phyloP scores from a whole-genome alignment of 352 stramenopile species.

The Phytophthora citricola region DNA sequence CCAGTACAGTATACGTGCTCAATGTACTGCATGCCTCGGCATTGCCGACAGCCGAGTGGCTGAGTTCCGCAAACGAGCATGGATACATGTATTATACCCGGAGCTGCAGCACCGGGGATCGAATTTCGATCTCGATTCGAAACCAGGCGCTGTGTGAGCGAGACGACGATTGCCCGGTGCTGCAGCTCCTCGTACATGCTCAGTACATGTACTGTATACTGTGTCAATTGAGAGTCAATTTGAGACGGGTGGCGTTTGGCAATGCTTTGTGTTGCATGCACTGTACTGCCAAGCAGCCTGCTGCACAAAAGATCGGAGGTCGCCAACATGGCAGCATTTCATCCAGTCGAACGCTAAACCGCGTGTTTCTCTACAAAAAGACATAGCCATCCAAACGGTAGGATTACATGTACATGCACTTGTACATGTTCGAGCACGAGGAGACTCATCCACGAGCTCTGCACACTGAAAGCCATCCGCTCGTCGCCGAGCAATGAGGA shows the following conservation, averaged over 20 bases:
- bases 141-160: neutral
- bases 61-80: too few relatives aligned
- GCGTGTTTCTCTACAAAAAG: neutral
- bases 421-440: too few relatives aligned
- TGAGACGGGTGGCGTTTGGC: neutral
- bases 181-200: conserved; percentile 15
- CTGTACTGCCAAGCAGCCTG: neutral
- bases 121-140: neutral
- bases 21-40: too few relatives aligned
- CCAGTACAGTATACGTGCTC: too few relatives aligned
- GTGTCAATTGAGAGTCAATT: neutral
- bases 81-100: too few relatives aligned
- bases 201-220: neutral
- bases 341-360: neutral
- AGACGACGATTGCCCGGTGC: conserved; percentile 17
- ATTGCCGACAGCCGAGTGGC: too few relatives aligned
- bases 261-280: neutral
- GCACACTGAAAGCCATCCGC: neutral
- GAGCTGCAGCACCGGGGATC: conserved; percentile 12
- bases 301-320: neutral
- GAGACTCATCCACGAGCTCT: neutral
- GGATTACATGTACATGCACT: neutral
- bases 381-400: neutral
- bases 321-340: neutral
- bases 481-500: too few relatives aligned